Base-by-base conservation (phyloP, 176 grass and related monocot species). In the Sorghum bicolor region DNA sequence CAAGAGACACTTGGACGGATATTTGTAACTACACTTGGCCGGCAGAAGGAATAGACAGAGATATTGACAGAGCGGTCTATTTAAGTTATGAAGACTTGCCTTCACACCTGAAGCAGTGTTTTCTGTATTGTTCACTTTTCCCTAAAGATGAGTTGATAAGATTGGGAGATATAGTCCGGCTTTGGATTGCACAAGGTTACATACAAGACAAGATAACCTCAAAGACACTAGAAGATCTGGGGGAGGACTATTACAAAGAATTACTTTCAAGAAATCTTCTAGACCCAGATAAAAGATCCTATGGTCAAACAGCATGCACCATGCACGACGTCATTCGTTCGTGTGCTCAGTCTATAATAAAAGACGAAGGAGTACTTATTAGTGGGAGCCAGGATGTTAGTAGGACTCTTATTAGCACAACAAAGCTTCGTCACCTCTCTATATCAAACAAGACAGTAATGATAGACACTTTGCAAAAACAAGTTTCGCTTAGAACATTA, bases 1-100 rank as follows among this genome's bases (percentile, higher is more conserved):
- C n/a, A 39, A 74, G 2, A 34, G 16, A 67, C 24, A 60, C 36
- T 44, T 84, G 81, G 87, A 8, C 17, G 25, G 10, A 80, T 29
- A 45, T 84, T 13, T 34, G 4, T 71, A 38, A 40, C 10, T 4
- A 4, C 0, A 12, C 81, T 4, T 84, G 87, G 75, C 80, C 43
- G 0, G 10, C 3, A 2, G 3, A 1, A n/a, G 60, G 16, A 22
- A 64, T 79, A 0, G 20, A 30, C 19, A 37, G 75, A 12, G 58
- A 80, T 25, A 41, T 89, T 19, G 70, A 20, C 12, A 77, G 29
- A 44, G 82, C 87, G 0, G 37, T 89, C 14, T 70, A 82, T 72
- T 38, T 85, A 12, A 80, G 82, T 20, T 85, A 82, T 17, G 61
- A 85, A 39, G 82, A 85, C 8, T 67, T 89, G 22, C 78, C 82